Evolutionary conservation across 2,329 filamentous ascomycete genomes (phyloP).

Genomic region (Aspergillus chevalieri): DNA sequence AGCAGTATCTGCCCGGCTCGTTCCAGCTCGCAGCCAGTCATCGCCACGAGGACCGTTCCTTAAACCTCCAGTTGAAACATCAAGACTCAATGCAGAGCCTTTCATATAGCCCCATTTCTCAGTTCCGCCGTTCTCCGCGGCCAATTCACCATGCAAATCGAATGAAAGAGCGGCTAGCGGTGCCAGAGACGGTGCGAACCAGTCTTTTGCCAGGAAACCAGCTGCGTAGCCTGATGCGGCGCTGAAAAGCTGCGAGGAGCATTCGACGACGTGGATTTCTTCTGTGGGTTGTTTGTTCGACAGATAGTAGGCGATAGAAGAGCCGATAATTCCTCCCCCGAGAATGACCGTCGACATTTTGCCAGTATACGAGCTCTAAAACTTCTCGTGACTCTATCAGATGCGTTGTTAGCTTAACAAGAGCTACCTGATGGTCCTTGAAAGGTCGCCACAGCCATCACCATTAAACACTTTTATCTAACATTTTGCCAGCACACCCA

Average conservation of each 20-base stretch:
- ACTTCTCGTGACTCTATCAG: background rate
- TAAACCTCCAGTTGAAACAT: conserved; percentile 30
- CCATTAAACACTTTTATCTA: no score
- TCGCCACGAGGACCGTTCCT: conserved; percentile 45
- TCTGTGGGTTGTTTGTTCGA: conserved; percentile 34
- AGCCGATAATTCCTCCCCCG: conserved; percentile 64
- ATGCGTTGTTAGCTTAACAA: no score
- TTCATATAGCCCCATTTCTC: conserved; percentile 54
- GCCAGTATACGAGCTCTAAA: background rate
- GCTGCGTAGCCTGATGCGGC: conserved; percentile 69
- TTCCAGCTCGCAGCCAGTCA: conserved; percentile 62
- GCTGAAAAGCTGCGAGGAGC: conserved; percentile 57
- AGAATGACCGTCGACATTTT: conserved; percentile 58
- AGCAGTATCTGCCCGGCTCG: conserved; percentile 54
- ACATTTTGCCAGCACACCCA: no score
- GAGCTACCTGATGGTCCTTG: no score
- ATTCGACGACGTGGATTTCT: conserved; percentile 54
- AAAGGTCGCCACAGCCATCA: no score
- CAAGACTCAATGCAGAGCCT: conserved; percentile 56
- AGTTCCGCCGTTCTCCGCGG: conserved; percentile 52
- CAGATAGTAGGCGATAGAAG: conserved; percentile 67
- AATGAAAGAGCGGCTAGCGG: conserved; percentile 63
- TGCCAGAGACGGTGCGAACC: conserved; percentile 56
- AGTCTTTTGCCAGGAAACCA: conserved; percentile 68
- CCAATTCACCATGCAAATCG: conserved; percentile 59